These are phyloP conservation scores for Steccherinum ochraceum DNA, from an alignment of 768 basidiomycete genomes.

Conservation along the genomic window DNA sequence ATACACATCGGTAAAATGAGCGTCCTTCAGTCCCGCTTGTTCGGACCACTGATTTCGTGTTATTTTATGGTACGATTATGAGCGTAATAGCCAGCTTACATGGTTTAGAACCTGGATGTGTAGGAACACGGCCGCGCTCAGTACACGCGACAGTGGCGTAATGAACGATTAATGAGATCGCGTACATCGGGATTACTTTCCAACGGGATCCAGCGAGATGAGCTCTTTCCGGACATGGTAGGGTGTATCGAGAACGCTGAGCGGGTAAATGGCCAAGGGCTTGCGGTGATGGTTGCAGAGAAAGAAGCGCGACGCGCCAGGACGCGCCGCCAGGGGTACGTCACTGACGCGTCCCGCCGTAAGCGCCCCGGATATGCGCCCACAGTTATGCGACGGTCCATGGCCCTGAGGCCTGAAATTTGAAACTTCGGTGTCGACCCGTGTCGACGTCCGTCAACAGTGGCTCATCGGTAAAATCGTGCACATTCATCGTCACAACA, in stretches of 20 bases:
- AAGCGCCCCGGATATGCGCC: no score
- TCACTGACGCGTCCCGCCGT: no score
- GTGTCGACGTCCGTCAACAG: no score
- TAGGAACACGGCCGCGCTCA: not conserved
- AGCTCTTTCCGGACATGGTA: not conserved
- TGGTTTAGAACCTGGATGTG: constrained; percentile 38
- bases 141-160: no score
- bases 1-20: constrained; percentile 63
- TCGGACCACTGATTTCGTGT: constrained; percentile 71
- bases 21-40: constrained; percentile 55
- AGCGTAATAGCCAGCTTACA: no score
- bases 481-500: no score
- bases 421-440: no score
- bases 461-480: no score
- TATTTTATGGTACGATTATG: no score
- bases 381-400: no score
- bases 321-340: not conserved
- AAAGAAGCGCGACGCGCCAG: not conserved
- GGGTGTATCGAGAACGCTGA: no score
- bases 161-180: not conserved
- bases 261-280: not conserved
- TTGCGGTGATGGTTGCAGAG: not conserved
- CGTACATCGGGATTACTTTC: constrained; percentile 66
- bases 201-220: constrained; percentile 61
- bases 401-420: no score